Conservation (phyloP, 2,329 filamentous ascomycete species). For the Gyromitra esculenta region DNA sequence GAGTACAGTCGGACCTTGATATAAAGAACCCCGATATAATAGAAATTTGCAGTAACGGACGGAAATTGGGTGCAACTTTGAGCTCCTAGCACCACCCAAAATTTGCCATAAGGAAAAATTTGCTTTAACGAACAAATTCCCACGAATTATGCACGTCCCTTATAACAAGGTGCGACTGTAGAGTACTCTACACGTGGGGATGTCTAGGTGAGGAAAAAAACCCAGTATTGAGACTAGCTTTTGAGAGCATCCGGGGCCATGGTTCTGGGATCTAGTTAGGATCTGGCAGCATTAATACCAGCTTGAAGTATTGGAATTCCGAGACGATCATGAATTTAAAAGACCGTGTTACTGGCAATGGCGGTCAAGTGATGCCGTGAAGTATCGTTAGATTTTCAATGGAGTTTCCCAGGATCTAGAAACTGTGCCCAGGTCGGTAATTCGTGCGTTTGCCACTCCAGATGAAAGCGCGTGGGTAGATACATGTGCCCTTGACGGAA, state of each 20-base stretch:
- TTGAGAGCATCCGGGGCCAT: conserved; percentile 4
- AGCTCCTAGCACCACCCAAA: no score
- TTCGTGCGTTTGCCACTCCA: neutral
- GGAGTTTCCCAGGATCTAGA: neutral
- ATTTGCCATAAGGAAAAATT: no score
- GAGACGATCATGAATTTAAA: neutral
- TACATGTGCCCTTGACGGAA: no score
- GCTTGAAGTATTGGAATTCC: neutral
- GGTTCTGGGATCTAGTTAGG: conserved; percentile 3
- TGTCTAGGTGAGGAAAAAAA: neutral
- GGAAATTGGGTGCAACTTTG: no score
- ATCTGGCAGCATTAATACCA: conserved; percentile 13
- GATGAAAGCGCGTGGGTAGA: no score
- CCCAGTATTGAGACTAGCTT: neutral
- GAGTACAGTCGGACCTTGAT: no score
- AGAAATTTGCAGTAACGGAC: no score
- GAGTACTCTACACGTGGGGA: neutral
- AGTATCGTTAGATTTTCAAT: neutral
- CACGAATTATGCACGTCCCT: no score
- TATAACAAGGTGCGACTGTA: no score
- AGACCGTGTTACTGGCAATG: neutral
- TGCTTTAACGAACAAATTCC: no score
- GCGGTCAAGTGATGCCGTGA: neutral
- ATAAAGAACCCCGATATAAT: no score
- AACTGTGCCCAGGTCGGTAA: neutral